These are phyloP conservation scores for Mycocentrospora acerina DNA, from an alignment of 2,329 filamentous ascomycete species.

Conservation along the genomic window DNA sequence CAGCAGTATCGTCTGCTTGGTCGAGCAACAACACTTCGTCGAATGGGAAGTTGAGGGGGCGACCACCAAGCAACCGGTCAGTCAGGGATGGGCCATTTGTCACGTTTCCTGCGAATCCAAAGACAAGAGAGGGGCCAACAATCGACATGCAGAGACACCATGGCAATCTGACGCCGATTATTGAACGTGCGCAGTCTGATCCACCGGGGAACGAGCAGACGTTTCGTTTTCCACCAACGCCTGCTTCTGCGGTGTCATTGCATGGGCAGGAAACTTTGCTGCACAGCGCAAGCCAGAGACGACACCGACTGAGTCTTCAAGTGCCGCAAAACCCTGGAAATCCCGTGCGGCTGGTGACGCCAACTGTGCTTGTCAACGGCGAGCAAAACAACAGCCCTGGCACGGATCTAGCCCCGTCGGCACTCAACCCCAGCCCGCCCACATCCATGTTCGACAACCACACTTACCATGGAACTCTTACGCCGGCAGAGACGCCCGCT, in stretches of 20 bases:
- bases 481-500: constrained; percentile 34
- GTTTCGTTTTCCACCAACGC: constrained; percentile 44
- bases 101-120: constrained; percentile 66
- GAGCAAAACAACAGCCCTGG: constrained; percentile 38
- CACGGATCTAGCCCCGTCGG: constrained; percentile 25
- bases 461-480: constrained; percentile 23
- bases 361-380: constrained; percentile 57
- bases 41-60: constrained; percentile 72
- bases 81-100: constrained; percentile 67
- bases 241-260: constrained; percentile 40
- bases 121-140: constrained; percentile 50
- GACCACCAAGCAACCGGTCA: constrained; percentile 74
- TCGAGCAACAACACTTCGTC: constrained; percentile 63
- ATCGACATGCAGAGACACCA: constrained; percentile 48
- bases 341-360: constrained; percentile 63
- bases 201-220: constrained; percentile 38
- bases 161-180: constrained; percentile 46
- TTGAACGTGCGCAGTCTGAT: constrained; percentile 46
- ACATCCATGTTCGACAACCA: constrained; percentile 20
- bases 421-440: constrained; percentile 21
- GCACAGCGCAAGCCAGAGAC: constrained; percentile 37
- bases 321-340: constrained; percentile 64
- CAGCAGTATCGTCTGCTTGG: constrained; percentile 91
- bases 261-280: constrained; percentile 25
- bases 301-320: constrained; percentile 60